These are phyloP conservation scores for Crotalaria pallida DNA, from an alignment of 306 rosid species.

Conservation along the genomic window DNA sequence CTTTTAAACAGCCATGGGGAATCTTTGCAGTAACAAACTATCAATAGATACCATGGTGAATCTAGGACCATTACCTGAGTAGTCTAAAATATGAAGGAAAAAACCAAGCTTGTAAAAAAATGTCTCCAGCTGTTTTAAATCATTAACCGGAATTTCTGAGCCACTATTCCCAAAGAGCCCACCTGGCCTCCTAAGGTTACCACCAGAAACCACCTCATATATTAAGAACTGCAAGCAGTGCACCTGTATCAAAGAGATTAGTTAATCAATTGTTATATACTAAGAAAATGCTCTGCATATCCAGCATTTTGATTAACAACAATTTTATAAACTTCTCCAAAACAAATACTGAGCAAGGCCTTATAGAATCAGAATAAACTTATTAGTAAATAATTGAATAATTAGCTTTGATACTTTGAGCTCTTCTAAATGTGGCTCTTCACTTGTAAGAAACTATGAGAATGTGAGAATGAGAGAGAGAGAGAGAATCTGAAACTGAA, in stretches of 20 bases:
- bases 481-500: too few species aligned
- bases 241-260: conserved; percentile 51
- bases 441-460: background rate
- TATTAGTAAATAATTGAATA: background rate
- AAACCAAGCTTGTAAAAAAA: conserved; percentile 96
- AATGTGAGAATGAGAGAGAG: too few species aligned
- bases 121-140: conserved; percentile 83
- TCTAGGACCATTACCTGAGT: conserved; percentile 56
- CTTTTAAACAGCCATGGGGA: conserved; percentile 10
- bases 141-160: conserved; percentile 90
- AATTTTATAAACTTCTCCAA: conserved; percentile 9
- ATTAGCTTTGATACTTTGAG: conserved; percentile 1
- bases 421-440: background rate
- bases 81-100: conserved; percentile 88
- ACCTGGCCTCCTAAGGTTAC: conserved; percentile 97
- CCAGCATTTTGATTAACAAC: conserved; percentile 1
- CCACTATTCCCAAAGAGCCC: conserved; percentile 96
- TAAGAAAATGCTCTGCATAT: background rate
- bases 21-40: conserved; percentile 1
- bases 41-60: conserved; percentile 16
- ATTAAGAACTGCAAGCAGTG: conserved; percentile 97
- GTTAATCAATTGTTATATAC: conserved; percentile 20
- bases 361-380: background rate
- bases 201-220: conserved; percentile 97
- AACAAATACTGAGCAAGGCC: background rate